Conservation (phyloP, 2,329 filamentous ascomycete species). For the Phialophora verrucosa region DNA sequence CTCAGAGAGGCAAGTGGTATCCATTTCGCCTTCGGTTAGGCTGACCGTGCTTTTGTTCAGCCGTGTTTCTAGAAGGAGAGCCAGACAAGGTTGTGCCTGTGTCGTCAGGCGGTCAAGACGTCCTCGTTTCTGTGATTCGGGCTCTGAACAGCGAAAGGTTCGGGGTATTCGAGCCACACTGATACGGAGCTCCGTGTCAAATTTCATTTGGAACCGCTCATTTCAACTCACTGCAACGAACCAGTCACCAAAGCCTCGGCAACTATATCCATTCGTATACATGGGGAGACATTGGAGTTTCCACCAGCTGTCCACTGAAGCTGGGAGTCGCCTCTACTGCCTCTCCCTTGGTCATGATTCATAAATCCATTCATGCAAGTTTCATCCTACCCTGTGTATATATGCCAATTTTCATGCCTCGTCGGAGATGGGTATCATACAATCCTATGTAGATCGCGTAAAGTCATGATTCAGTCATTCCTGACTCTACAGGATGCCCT, state of each 20-base stretch:
- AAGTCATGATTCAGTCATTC: slow-evolving; percentile 6
- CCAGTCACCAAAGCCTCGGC: not conserved
- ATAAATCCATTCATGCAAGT: not conserved
- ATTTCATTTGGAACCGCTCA: not conserved
- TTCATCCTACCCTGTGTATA: not conserved
- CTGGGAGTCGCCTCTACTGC: not conserved
- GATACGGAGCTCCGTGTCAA: not conserved
- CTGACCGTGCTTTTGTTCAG: slow-evolving; percentile 4
- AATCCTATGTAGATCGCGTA: slow-evolving; percentile 23
- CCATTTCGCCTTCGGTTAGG: not conserved
- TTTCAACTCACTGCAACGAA: not conserved
- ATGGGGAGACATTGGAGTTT: not conserved
- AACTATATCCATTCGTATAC: slow-evolving; percentile 9
- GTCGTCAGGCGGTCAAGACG: not conserved
- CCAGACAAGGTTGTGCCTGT: not conserved
- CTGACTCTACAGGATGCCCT: not conserved
- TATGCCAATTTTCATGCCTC: slow-evolving; percentile 8
- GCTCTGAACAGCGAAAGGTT: not conserved
- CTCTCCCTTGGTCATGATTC: slow-evolving; percentile 3
- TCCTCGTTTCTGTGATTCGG: not conserved
- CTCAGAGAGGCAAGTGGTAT: not conserved
- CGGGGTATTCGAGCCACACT: not conserved
- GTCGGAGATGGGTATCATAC: slow-evolving; percentile 26
- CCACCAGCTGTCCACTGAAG: not conserved
- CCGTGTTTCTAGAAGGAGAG: slow-evolving; percentile 1